Base-by-base conservation (phyloP, 805 yeast species). In the Isabelozyma heimii region DNA sequence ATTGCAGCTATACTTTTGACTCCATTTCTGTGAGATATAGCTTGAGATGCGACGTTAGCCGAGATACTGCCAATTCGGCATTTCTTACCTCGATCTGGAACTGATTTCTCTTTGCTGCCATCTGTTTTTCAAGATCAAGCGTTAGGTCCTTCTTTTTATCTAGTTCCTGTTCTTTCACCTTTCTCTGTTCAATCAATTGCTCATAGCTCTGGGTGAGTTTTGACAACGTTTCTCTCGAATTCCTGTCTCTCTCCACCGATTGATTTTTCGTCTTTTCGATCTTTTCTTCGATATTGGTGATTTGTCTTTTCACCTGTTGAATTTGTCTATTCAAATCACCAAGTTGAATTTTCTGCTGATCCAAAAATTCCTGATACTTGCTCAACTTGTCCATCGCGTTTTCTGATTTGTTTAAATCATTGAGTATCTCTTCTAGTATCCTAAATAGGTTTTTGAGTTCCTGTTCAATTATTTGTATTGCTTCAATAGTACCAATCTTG, bases 21-120 rank as follows among this genome's bases (percentile, higher is more conserved):
- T 71, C 70, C 73, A 83, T 77, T 49, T 81, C 84, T 39, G 65
- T 64, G 45, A 82, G 57, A 55, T 86, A 86, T 47, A 73, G 63
- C 50, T 71, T 71, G 40, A 86, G 71, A 54, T 82, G 86, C 8
- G 81, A 70, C 49, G 80, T 80, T 48, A 86, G 70, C 50, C 76
- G 70, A 17, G 81, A 76, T 47, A 83, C 70, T 56, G 83, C 87
- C 45, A 72, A 61, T 48, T 79, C 80, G 8, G 84, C 73, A 37
- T 73, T 78, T 51, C 77, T 73, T 44, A 78, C 72, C 55, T 85
- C 90, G 24, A 58, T 59, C 45, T 82, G 82, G 51, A 77, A 79
- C 13, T 75, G 77, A 38, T 64, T 63, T 51, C 72, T 66, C 58
- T 42, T 62, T 55, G 56, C 73, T 62, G 55, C 56, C 46, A 66